Percentiles rank a stretch among this genome's conserved stretches.
Conservation (phyloP, 2,329 filamentous ascomycete genomes). For the Pseudohalonectria lignicola region DNA sequence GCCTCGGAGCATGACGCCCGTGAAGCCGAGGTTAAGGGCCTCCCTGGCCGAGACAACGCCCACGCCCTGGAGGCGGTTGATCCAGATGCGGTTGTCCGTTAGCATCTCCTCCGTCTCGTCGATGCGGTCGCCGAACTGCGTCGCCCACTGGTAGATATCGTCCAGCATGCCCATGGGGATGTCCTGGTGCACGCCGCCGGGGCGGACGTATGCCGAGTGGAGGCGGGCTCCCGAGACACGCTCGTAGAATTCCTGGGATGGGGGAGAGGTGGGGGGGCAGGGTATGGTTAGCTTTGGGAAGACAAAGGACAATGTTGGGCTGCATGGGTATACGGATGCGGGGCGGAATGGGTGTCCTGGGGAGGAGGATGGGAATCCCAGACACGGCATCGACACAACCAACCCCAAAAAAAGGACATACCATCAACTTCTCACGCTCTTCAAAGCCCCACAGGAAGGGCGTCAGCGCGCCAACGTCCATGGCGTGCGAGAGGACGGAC, state of each 20-base stretch:
- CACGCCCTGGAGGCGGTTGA: conserved; percentile 79
- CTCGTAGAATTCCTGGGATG: conserved; percentile 92
- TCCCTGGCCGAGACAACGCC: conserved; percentile 87
- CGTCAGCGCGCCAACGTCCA: conserved; percentile 96
- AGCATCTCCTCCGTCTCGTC: conserved; percentile 98
- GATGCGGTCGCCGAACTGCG: conserved; percentile 95
- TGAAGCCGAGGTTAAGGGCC: conserved; percentile 94
- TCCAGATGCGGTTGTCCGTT: conserved; percentile 99
- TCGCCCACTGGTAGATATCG: conserved; percentile 99
- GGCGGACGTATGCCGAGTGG: conserved; percentile 92
- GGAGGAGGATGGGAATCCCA: background rate
- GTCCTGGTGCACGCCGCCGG: conserved; percentile 93
- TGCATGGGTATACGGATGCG: too few species aligned
- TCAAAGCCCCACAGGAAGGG: conserved; percentile 99
- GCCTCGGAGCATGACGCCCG: conserved; percentile 94
- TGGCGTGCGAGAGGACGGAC: conserved; percentile 93
- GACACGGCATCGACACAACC: background rate
- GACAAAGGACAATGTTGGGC: too few species aligned
- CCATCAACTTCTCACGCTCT: conserved; percentile 99
- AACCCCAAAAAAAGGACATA: too few species aligned
- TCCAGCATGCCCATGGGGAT: conserved; percentile 87
- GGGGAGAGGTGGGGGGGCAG: too few species aligned
- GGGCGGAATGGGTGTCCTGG: too few species aligned
- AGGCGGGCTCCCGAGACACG: conserved; percentile 96
- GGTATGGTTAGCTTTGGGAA: too few species aligned